Percentiles rank a stretch among this genome's conserved stretches.
These are phyloP conservation scores for Hibiscus mutabilis DNA, from an alignment of 345 rosid genomes.

Conservation along the genomic window DNA sequence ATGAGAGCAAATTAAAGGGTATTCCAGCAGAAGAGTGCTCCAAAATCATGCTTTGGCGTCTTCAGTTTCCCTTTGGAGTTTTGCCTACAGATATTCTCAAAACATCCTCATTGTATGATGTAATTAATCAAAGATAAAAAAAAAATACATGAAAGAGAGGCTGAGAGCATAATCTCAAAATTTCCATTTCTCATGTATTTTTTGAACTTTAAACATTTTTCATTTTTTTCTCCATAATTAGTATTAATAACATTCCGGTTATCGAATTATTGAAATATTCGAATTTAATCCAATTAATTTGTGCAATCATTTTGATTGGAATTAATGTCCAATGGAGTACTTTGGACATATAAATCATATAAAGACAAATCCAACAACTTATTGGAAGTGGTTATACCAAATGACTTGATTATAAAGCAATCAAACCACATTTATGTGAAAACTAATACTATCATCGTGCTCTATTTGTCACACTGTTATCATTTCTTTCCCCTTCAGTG, in stretches of 20 bases:
- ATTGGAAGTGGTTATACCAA: constrained; percentile 6
- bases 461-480: too few species aligned
- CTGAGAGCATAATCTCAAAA: not conserved
- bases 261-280: not conserved
- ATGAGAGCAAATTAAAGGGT: constrained; percentile 70
- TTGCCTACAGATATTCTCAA: not conserved
- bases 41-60: constrained; percentile 82
- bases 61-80: constrained; percentile 29
- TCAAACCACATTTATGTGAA: not conserved
- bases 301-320: not conserved
- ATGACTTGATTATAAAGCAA: not conserved
- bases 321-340: not conserved
- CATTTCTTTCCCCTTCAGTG: too few species aligned
- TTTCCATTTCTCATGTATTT: not conserved
- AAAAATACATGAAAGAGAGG: not conserved
- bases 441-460: not conserved
- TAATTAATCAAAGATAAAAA: not conserved
- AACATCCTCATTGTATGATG: not conserved
- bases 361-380: not conserved
- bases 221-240: not conserved
- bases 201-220: not conserved
- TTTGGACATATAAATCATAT: not conserved
- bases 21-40: constrained; percentile 70
- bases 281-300: not conserved
- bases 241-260: not conserved